Percentiles rank a stretch among this genome's conserved stretches.
Evolutionary conservation across 1,139 yeast species (phyloP).

Genomic region (Blastobotrys ciferrii): DNA sequence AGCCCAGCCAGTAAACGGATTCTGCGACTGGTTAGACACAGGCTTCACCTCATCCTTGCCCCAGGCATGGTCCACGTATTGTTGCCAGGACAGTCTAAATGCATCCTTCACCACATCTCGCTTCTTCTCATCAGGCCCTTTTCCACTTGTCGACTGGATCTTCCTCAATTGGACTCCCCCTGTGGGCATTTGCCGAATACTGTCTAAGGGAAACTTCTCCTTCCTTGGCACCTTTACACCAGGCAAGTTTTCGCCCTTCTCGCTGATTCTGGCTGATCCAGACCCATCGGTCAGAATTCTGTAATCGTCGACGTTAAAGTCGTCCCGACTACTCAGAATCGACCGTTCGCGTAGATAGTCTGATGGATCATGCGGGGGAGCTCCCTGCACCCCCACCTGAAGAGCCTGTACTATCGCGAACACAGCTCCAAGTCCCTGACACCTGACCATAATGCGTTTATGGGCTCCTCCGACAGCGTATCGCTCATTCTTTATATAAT

Average conservation of each 20-base stretch:
- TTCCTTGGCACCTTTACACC: conserved; percentile 23
- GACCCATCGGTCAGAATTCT: conserved; percentile 1
- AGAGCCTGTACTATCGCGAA: background rate
- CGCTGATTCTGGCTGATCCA: conserved; percentile 2
- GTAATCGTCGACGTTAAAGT: background rate
- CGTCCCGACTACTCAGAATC: background rate
- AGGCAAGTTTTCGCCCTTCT: conserved; percentile 9
- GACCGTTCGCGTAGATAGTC: too few species aligned
- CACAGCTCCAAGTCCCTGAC: background rate
- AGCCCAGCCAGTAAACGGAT: conserved; percentile 50
- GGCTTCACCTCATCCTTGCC: conserved; percentile 63
- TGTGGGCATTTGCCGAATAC: conserved; percentile 13
- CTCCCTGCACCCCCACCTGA: background rate
- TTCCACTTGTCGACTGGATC: conserved; percentile 26
- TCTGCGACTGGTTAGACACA: conserved; percentile 33
- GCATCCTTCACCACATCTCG: conserved; percentile 50
- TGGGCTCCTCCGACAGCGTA: background rate
- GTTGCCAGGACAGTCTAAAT: conserved; percentile 57
- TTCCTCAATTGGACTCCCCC: conserved; percentile 41
- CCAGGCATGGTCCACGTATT: conserved; percentile 60
- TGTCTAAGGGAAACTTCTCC: conserved; percentile 26
- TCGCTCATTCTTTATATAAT: background rate
- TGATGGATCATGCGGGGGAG: too few species aligned
- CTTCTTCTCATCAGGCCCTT: conserved; percentile 14
- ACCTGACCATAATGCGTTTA: background rate